These are phyloP conservation scores for Larix sibirica DNA, from an alignment of 83 land plant species.

Conservation along the genomic window DNA sequence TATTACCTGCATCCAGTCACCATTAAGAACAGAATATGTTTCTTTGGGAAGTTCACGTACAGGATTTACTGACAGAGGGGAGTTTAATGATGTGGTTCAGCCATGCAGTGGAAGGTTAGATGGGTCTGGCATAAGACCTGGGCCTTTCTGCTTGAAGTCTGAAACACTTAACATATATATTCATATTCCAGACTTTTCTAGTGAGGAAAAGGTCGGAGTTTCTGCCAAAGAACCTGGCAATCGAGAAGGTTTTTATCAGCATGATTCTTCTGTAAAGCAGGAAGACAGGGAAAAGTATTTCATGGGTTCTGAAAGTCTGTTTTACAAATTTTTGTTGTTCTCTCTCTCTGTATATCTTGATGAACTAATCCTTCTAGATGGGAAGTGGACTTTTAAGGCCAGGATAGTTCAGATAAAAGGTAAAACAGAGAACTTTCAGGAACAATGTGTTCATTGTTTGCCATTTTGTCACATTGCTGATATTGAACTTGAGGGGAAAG, in stretches of 20 bases:
- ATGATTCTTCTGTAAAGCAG: neutral
- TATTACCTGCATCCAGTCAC: neutral
- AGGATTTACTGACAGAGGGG: neutral
- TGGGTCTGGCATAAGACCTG: neutral
- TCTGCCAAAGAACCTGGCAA: neutral
- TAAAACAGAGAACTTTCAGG: constrained; percentile 22
- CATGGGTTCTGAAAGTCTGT: neutral
- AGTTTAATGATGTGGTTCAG: neutral
- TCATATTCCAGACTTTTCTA: constrained; percentile 1
- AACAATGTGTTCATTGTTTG: constrained; percentile 18
- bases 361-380: constrained; percentile 23
- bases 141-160: neutral
- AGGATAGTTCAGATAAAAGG: constrained; percentile 33
- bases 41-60: neutral
- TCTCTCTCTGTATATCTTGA: neutral
- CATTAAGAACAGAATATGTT: neutral
- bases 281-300: neutral
- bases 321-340: neutral
- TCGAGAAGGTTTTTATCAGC: neutral
- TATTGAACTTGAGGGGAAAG: constrained; percentile 22
- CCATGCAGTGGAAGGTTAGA: neutral
- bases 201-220: neutral
- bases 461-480: constrained; percentile 47
- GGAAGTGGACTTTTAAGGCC: constrained; percentile 19
- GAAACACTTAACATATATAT: neutral